phyloP scores from a whole-genome alignment of 2,329 filamentous ascomycete species.

The Mollisia scopiformis region DNA sequence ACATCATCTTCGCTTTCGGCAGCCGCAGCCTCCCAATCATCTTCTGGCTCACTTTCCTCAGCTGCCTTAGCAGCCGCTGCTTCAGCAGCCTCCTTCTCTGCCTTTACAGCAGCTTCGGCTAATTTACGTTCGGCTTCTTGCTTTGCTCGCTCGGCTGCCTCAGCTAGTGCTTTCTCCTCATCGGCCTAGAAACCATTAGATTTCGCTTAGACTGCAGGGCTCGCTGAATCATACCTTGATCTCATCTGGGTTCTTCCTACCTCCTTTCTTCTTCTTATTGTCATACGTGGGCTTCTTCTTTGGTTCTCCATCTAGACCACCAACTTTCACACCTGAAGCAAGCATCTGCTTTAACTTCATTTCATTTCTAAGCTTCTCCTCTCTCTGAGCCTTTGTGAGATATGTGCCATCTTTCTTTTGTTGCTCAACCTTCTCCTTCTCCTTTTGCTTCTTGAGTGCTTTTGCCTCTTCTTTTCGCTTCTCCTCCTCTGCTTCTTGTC shows the following conservation, averaged over 20 bases:
- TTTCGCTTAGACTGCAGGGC: slow-evolving; percentile 5
- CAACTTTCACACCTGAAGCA: slow-evolving; percentile 74
- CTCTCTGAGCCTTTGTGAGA: slow-evolving; percentile 82
- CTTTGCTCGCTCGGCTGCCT: slow-evolving; percentile 74
- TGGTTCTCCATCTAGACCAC: slow-evolving; percentile 55
- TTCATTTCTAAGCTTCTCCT: slow-evolving; percentile 79
- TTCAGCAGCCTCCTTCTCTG: slow-evolving; percentile 59
- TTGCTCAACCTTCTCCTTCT: slow-evolving; percentile 85
- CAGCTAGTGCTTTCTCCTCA: slow-evolving; percentile 77
- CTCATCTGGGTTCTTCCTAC: slow-evolving; percentile 51
- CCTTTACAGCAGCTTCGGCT: slow-evolving; percentile 65
- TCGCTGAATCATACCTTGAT: slow-evolving; percentile 50
- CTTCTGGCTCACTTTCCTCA: slow-evolving; percentile 65
- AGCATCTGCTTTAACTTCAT: slow-evolving; percentile 85
- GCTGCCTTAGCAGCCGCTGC: slow-evolving; percentile 57
- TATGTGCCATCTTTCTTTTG: slow-evolving; percentile 88
- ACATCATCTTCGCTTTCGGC: slow-evolving; percentile 75
- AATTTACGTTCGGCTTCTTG: slow-evolving; percentile 68
- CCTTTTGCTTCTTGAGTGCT: slow-evolving; percentile 79
- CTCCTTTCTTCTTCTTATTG: slow-evolving; percentile 74
- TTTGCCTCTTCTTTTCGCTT: slow-evolving; percentile 74
- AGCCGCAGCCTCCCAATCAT: slow-evolving; percentile 89
- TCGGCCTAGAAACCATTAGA: slow-evolving; percentile 52
- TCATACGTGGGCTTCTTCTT: slow-evolving; percentile 77
- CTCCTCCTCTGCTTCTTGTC: slow-evolving; percentile 65